Percentiles rank a stretch among this genome's conserved stretches.
These are phyloP conservation scores for Podila epigama DNA, from an alignment of 192 early-diverging fungal species.

Conservation along the genomic window DNA sequence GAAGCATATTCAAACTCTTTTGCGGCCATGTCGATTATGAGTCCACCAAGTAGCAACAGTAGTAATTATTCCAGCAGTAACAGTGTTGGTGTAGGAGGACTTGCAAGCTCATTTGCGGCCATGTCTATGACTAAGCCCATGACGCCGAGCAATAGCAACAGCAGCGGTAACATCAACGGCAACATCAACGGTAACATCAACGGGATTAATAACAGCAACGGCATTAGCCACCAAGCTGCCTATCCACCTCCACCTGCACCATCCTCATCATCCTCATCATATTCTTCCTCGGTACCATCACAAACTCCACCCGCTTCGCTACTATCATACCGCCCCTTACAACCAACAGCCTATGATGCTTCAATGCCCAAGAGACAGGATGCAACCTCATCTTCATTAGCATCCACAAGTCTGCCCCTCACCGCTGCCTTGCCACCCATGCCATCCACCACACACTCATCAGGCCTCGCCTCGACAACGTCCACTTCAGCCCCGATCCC, in stretches of 20 bases:
- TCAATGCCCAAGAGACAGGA: background rate
- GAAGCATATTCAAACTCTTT: background rate
- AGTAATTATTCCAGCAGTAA: no score
- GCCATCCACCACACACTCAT: background rate
- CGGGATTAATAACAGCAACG: no score
- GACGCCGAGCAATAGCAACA: background rate
- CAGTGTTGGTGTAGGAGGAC: no score
- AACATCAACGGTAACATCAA: no score
- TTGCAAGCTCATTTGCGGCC: slow-evolving; percentile 5
- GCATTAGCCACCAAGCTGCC: no score
- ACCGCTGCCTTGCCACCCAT: background rate
- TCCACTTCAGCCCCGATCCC: background rate
- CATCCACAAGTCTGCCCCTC: background rate
- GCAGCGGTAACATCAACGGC: no score
- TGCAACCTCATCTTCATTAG: background rate
- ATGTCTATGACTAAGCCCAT: slow-evolving; percentile 3
- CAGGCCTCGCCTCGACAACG: background rate
- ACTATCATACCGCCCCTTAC: slow-evolving; percentile 15
- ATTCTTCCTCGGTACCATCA: no score
- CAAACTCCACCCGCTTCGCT: background rate
- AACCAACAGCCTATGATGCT: slow-evolving; percentile 21
- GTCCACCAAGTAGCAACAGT: background rate
- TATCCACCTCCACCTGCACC: no score
- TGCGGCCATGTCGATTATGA: slow-evolving; percentile 6
- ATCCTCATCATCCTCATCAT: no score